Base-by-base conservation (phyloP, 176 grass and related monocot genomes). In the Musa troglodytarum region DNA sequence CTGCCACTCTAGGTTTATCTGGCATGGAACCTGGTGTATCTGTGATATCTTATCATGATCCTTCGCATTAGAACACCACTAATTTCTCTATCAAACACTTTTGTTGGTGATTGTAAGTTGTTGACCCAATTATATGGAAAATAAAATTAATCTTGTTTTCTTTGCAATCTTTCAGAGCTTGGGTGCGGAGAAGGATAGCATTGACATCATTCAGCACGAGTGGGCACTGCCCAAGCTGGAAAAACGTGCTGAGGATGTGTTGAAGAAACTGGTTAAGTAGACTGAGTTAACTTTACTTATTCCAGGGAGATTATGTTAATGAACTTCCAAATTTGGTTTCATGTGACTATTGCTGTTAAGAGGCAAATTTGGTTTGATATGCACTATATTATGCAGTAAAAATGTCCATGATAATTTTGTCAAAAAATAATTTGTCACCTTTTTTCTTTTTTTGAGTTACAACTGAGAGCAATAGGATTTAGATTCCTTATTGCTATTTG, bases 191-290 rank as follows among this genome's bases (percentile, higher is more conserved):
- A 95, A 99, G 78, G 96, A 99, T 65, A 95, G 83, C 78, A 79
- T 95, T n/a, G 91, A 95, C 71, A 95, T 99, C 69, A 86, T 99
- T 74, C 95, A 99, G 71, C 95, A 99, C 75, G 95, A 99, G 65
- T 99, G 95, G 95, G 81, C 71, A 76, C 84, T 99, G 69, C 88
- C 88, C 2, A 99, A 86, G 70, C 87, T 94, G 82, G 96, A 99
- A 76, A 81, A 53, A 73, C 88, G 79, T 50, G 90, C 96, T 49
- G 84, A 95, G 75, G 82, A 91, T 13, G 76, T 89, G 53, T 79
- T 99, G 69, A 89, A 68, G 78, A 86, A 87, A 71, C 77, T 99
- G 55, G 54, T 90, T 55, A 99, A 92, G 83, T 91, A 93, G 49
- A 34, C 29, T 12, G 25, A 29, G 34, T 43, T 0, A 43, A 4